A percentile compares a stretch with the other conserved stretches of the same genome.
Conservation (phyloP, 2,329 filamentous ascomycete species). For the Lecanicillium sp. region DNA sequence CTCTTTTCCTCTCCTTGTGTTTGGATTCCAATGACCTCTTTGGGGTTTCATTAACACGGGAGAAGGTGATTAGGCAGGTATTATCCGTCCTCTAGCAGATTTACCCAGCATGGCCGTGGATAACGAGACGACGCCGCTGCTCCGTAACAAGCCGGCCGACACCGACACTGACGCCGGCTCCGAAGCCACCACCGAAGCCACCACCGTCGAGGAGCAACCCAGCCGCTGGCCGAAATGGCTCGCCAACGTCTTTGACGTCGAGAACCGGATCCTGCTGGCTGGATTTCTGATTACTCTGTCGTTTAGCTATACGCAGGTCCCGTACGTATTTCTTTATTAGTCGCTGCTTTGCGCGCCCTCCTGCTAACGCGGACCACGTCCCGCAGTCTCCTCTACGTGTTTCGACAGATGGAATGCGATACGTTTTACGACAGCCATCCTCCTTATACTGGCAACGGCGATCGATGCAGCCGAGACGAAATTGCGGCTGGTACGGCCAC, state of each 20-base stretch:
- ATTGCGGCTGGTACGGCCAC: slow-evolving; percentile 58
- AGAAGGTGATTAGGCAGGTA: too few species aligned
- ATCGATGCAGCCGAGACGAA: slow-evolving; percentile 51
- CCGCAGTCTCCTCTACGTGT: slow-evolving; percentile 50
- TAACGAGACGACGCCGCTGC: not conserved
- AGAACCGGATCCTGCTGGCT: slow-evolving; percentile 45
- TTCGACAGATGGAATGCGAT: slow-evolving; percentile 66
- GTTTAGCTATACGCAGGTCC: slow-evolving; percentile 42
- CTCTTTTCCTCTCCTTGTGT: too few species aligned
- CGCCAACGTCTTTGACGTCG: slow-evolving; percentile 17
- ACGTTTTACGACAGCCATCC: slow-evolving; percentile 56
- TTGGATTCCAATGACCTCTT: too few species aligned
- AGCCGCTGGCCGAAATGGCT: slow-evolving; percentile 12
- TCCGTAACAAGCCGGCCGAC: not conserved
- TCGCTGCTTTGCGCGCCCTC: not conserved
- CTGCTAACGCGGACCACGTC: not conserved
- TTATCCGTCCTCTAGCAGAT: too few species aligned
- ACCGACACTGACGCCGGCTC: not conserved
- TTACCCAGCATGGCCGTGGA: too few species aligned
- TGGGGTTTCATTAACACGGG: too few species aligned
- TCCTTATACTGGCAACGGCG: slow-evolving; percentile 35
- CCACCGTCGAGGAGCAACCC: not conserved
- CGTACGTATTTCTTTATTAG: slow-evolving; percentile 25
- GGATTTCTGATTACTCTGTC: slow-evolving; percentile 51
- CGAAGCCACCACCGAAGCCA: not conserved